These are phyloP conservation scores for Cucumis sativus DNA, from an alignment of 306 rosid genomes.

Conservation along the genomic window DNA sequence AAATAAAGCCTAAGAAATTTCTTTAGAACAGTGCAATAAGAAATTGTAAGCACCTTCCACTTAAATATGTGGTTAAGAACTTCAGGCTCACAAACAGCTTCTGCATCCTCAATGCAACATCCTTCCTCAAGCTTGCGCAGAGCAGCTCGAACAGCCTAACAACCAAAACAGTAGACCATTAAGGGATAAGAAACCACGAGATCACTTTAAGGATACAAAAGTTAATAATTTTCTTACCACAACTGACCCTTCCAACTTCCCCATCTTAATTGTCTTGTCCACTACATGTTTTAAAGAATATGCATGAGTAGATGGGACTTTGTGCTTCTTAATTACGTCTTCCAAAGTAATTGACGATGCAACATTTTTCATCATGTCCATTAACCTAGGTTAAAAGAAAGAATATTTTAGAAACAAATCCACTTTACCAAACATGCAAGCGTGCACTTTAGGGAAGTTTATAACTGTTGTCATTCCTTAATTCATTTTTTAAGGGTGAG, in stretches of 20 bases:
- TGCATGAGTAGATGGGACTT: slow-evolving; percentile 42
- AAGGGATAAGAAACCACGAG: neutral
- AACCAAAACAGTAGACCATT: neutral
- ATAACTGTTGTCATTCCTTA: neutral
- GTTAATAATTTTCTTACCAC: slow-evolving; percentile 29
- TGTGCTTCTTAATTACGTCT: slow-evolving; percentile 37
- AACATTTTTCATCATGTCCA: slow-evolving; percentile 49
- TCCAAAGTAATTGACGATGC: slow-evolving; percentile 49
- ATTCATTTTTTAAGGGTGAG: neutral
- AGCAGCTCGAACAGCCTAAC: slow-evolving; percentile 79
- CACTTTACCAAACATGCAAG: neutral
- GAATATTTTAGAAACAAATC: slow-evolving; percentile 2
- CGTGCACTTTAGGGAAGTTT: neutral
- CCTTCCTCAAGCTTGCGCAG: slow-evolving; percentile 51
- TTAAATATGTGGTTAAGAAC: slow-evolving; percentile 47
- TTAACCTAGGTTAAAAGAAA: slow-evolving; percentile 31
- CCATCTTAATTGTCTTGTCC: slow-evolving; percentile 62
- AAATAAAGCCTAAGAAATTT: neutral
- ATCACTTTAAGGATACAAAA: neutral
- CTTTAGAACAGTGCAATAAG: neutral
- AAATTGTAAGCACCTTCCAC: slow-evolving; percentile 62
- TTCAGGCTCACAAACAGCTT: slow-evolving; percentile 69
- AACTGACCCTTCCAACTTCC: slow-evolving; percentile 78
- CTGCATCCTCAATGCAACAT: slow-evolving; percentile 45
- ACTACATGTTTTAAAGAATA: slow-evolving; percentile 25